Evolutionary conservation across 331 rosid genomes (phyloP).

Genomic region (Stylosanthes scabra): DNA sequence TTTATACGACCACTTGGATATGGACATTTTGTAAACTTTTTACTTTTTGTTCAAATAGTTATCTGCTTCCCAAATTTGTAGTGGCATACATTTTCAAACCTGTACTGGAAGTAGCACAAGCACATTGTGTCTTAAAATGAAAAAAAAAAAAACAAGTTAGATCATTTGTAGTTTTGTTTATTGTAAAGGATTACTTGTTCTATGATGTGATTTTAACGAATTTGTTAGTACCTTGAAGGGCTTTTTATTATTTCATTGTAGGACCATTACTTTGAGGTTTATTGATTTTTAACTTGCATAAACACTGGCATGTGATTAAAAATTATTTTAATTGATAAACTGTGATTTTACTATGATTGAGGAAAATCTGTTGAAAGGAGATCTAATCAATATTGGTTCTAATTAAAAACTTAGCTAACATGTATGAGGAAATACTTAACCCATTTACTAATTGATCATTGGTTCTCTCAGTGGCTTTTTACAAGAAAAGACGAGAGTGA

Average conservation of each 20-base stretch:
- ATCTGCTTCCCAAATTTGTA: constrained; percentile 4
- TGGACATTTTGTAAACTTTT: background rate
- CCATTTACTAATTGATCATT: constrained; percentile 29
- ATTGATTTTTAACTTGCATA: constrained; percentile 6
- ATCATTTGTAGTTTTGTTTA: constrained; percentile 20
- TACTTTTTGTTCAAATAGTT: background rate
- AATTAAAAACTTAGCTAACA: no score
- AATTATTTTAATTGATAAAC: background rate
- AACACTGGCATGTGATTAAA: background rate
- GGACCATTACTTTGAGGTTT: background rate
- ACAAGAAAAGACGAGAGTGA: constrained; percentile 83
- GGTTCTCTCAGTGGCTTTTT: constrained; percentile 85
- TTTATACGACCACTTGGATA: background rate
- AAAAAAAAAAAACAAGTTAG: constrained; percentile 28
- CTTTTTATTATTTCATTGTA: constrained; percentile 11
- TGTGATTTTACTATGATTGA: constrained; percentile 30
- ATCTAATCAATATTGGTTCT: constrained; percentile 17
- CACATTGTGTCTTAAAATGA: constrained; percentile 18
- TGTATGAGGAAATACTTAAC: no score
- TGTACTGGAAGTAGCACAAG: constrained; percentile 23
- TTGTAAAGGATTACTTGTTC: constrained; percentile 18
- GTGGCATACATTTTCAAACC: background rate
- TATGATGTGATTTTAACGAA: background rate
- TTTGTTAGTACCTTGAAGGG: constrained; percentile 17
- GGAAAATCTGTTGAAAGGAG: constrained; percentile 28